Evolutionary conservation across 345 rosid genomes (phyloP).

Genomic region (Rhodomyrtus tomentosa): DNA sequence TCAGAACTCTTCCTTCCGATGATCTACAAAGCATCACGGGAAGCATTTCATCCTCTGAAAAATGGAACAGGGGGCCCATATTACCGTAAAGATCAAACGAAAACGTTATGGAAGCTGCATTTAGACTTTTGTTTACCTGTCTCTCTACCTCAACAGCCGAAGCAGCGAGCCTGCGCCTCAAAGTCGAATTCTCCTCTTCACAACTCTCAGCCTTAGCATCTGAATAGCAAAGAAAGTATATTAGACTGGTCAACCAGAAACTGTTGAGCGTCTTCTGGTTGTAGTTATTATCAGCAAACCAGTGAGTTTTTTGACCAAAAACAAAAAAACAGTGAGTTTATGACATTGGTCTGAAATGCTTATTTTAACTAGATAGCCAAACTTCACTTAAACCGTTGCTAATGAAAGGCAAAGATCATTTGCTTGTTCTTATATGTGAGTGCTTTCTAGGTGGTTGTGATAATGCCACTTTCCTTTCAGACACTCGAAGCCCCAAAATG

Average conservation of each 20-base stretch:
- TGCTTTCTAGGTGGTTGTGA: background rate
- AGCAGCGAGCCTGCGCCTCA: constrained; percentile 70
- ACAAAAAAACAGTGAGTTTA: background rate
- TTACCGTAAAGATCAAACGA: background rate
- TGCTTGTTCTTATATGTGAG: background rate
- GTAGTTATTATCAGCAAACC: background rate
- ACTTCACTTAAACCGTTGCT: background rate
- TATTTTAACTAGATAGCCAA: background rate
- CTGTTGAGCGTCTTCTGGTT: background rate
- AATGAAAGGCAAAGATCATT: background rate
- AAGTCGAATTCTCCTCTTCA: constrained; percentile 44
- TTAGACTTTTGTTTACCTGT: constrained; percentile 48
- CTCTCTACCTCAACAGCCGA: constrained; percentile 80
- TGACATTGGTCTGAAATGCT: background rate
- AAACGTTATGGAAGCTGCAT: background rate
- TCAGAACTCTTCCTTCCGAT: background rate
- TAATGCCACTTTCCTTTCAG: background rate
- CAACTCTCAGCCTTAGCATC: constrained; percentile 70
- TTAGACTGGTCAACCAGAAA: background rate
- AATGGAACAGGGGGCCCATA: constrained; percentile 5
- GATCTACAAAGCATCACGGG: constrained; percentile 31
- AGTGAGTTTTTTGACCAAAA: no score
- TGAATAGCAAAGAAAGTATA: constrained; percentile 5
- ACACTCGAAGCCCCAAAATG: background rate
- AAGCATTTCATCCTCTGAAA: constrained; percentile 96